Base-by-base conservation (phyloP, 148 eudicot genomes). In the Rhododendron griersonianum region DNA sequence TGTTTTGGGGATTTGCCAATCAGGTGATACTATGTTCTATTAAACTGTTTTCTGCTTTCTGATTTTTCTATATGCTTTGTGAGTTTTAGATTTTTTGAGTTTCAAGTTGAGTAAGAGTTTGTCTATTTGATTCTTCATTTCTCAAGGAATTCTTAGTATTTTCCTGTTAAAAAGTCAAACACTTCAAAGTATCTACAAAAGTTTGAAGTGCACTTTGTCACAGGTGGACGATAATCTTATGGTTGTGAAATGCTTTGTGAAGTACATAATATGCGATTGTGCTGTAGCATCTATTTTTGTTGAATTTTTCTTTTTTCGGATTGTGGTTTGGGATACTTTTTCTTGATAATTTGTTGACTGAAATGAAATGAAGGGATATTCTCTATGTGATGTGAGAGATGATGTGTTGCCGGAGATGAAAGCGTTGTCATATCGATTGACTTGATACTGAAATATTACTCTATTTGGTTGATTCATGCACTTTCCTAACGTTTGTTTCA, bases 1-100 rank as follows among this genome's bases (percentile, higher is more conserved):
- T 98, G 87, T 95, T 98, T 87, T 98, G 99, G 99, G 99, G 99
- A 4, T 94, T 98, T 89, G 99, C 99, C 77, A 98, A 98, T 93
- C 99, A 98, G 99, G 99, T 98, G 75, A 86, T n/a, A 39, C n/a
- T 81, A 59, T 75, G 13, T 14, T 28, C 25, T 11, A 73, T 67
- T 67, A 11, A 67, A 67, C 28, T n/a, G 11, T 67, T 67, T 65
- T 25, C 0, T 67, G 74, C 16, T 25, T 10, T 14, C 76, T 33
- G 41, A 30, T 5, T 30, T 65, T 8, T n/a, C n/a, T n/a, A 7
- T n/a, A 11, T n/a, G 71, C 28, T 9, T 65, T 9, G 30, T n/a
- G 25, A 18, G 5, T 18, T 25, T 67, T 0, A 11, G 35, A 67
- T 67, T 25, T 57, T 65, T 63, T 10, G 47, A 28, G 45, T 21